phyloP scores from a whole-genome alignment of 371 early-diverging fungal species.

The Funneliformis caledonium region DNA sequence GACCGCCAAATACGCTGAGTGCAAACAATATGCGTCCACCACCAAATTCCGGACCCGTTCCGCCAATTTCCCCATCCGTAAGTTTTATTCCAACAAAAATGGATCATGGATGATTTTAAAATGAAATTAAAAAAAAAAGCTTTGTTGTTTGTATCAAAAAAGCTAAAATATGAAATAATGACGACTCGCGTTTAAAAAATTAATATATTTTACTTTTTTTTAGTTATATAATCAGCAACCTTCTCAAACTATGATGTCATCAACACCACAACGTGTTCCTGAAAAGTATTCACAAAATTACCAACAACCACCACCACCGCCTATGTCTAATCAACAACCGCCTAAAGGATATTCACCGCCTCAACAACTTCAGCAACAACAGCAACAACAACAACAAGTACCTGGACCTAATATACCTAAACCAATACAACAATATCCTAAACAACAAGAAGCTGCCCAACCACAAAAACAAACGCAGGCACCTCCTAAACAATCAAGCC shows the following conservation, averaged over 20 bases:
- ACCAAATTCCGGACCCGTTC: not conserved
- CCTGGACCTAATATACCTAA: slow-evolving; percentile 41
- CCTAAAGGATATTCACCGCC: not conserved
- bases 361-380: slow-evolving; percentile 22
- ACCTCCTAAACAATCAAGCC: slow-evolving; percentile 44
- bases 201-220: not conserved
- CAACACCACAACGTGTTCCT: slow-evolving; percentile 15
- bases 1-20: slow-evolving; percentile 23
- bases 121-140: too few relatives aligned
- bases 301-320: slow-evolving; percentile 17
- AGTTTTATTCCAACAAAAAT: not conserved
- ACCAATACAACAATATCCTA: slow-evolving; percentile 40
- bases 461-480: slow-evolving; percentile 40
- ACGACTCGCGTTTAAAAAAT: too few relatives aligned
- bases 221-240: not conserved
- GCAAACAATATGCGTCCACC: not conserved
- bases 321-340: not conserved
- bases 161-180: too few relatives aligned
- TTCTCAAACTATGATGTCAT: slow-evolving; percentile 3
- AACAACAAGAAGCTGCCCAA: slow-evolving; percentile 36
- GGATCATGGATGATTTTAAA: too few relatives aligned
- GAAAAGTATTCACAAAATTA: not conserved
- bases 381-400: slow-evolving; percentile 23
- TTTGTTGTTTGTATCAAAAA: too few relatives aligned
- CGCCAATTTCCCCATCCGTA: not conserved